A percentile compares a stretch with the other conserved stretches of the same genome.
phyloP scores from a whole-genome alignment of 1,284 basidiomycete species.

The Microbotryum intermedium region DNA sequence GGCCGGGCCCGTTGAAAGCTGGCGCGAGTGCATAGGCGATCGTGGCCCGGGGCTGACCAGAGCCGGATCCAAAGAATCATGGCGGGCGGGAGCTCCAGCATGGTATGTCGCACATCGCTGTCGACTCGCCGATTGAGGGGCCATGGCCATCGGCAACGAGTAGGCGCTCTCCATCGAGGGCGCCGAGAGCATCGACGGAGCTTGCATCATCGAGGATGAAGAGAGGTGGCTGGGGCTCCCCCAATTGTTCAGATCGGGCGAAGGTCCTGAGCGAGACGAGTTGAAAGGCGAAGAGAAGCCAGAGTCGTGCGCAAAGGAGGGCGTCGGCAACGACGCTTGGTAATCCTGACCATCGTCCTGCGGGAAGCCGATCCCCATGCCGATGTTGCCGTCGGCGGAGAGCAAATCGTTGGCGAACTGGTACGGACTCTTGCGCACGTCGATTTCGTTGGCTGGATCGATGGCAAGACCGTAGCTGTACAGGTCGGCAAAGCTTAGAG shows the following conservation, averaged over 20 bases:
- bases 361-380: slow-evolving; percentile 9
- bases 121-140: slow-evolving; percentile 3
- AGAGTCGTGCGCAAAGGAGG: slow-evolving; percentile 17
- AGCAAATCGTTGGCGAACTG: slow-evolving; percentile 13
- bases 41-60: slow-evolving; percentile 10
- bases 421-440: slow-evolving; percentile 14
- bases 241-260: slow-evolving; percentile 18
- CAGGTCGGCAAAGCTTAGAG: slow-evolving; percentile 30
- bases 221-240: slow-evolving; percentile 7
- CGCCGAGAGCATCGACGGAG: slow-evolving; percentile 6
- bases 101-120: slow-evolving; percentile 17
- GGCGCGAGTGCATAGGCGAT: slow-evolving; percentile 8
- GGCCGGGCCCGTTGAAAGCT: slow-evolving; percentile 8
- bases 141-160: slow-evolving; percentile 5
- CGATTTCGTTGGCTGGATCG: slow-evolving; percentile 10
- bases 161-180: slow-evolving; percentile 15
- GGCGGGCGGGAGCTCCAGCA: neutral
- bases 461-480: slow-evolving; percentile 26
- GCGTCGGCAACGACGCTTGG: slow-evolving; percentile 1
- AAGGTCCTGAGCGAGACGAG: slow-evolving; percentile 27
- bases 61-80: neutral
- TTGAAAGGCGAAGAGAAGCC: slow-evolving; percentile 25
- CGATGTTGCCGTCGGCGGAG: neutral
- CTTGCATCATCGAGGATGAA: slow-evolving; percentile 1
- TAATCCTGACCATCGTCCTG: neutral